Base-by-base conservation (phyloP, 2,329 filamentous ascomycete species). In the Daldinia sp. region DNA sequence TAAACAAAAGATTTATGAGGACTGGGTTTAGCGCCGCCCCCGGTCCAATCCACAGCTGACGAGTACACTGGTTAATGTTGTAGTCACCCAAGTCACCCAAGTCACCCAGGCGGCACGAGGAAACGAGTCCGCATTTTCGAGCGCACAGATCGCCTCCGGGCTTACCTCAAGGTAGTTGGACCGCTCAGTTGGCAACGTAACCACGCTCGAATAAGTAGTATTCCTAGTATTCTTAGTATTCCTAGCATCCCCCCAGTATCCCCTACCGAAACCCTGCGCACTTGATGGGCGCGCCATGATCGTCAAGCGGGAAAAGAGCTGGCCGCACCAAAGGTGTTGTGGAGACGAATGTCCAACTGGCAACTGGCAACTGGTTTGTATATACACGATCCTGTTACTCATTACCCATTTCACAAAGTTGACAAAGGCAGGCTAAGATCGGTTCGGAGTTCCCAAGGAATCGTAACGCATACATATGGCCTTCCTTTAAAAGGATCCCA, bases 111-210 rank as follows among this genome's bases (percentile, higher is more conserved):
- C 34, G 63, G 58, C 60, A 66, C 53, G 47, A 64, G 52, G 56
- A 53, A 67, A 62, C 48, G 49, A 35, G 61, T 62, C 63, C 49
- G 61, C 60, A 55, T 52, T 50, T 61, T 66, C 11, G n/a, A 53
- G 15, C 35, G 64, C 62, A 64, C 60, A 64, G 67, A 69, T 69
- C 66, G 56, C 51, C 64, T 64, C 52, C 50, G 43, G 61, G 66
- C 66, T 58, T 67, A 61, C 59, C 50, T 56, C 21, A 53, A 50
- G 50, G 30, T 48, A 54, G 55, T 57, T 57, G 61, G 61, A 61
- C 55, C 58, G 45, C 35, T 55, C 58, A 63, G 62, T 61, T 67
- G 59, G 62, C 65, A 66, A 63, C 63, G 64, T 64, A 66, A 64
- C 64, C 58, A 64, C 54, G 66, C 50, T 58, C 13, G 53, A 56